A percentile compares a stretch with the other conserved stretches of the same genome.
These are phyloP conservation scores for Sporormia fimetaria DNA, from an alignment of 495 filamentous ascomycete genomes.

Conservation along the genomic window DNA sequence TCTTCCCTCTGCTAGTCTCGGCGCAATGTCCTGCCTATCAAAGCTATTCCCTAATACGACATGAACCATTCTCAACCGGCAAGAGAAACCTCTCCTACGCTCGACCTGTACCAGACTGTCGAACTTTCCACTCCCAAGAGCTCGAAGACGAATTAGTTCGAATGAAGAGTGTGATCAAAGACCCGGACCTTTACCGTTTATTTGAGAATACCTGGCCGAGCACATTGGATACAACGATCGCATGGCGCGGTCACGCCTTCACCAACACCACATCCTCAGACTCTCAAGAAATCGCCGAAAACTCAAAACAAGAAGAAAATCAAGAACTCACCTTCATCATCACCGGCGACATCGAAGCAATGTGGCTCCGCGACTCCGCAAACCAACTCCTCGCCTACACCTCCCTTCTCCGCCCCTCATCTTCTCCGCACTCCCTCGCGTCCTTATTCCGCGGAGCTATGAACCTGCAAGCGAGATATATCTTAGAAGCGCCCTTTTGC, in stretches of 20 bases:
- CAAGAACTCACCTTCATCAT: slow-evolving; percentile 52
- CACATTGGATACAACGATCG: slow-evolving; percentile 56
- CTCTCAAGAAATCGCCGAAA: neutral
- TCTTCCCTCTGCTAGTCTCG: slow-evolving; percentile 1
- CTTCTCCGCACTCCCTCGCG: slow-evolving; percentile 40
- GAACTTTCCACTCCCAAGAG: slow-evolving; percentile 44
- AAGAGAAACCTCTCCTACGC: slow-evolving; percentile 42
- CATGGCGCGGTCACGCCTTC: slow-evolving; percentile 48
- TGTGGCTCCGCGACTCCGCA: slow-evolving; percentile 60
- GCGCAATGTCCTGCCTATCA: slow-evolving; percentile 33
- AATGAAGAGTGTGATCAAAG: slow-evolving; percentile 40
- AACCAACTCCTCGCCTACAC: slow-evolving; percentile 57
- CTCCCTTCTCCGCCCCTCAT: slow-evolving; percentile 41
- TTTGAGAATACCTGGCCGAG: slow-evolving; percentile 57
- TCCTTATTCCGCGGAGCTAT: slow-evolving; percentile 52
- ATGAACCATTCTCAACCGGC: slow-evolving; percentile 31
- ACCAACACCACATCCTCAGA: slow-evolving; percentile 1
- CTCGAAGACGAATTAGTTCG: slow-evolving; percentile 44
- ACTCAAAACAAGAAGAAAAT: slow-evolving; percentile 25
- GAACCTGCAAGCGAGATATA: slow-evolving; percentile 54
- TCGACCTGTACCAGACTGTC: slow-evolving; percentile 45
- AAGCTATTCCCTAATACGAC: slow-evolving; percentile 27
- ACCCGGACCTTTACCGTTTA: slow-evolving; percentile 53
- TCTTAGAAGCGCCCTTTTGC: slow-evolving; percentile 49
- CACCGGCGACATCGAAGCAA: slow-evolving; percentile 55